Conservation (phyloP, 192 early-diverging fungal species). For the Blastocladiella britannica region DNA sequence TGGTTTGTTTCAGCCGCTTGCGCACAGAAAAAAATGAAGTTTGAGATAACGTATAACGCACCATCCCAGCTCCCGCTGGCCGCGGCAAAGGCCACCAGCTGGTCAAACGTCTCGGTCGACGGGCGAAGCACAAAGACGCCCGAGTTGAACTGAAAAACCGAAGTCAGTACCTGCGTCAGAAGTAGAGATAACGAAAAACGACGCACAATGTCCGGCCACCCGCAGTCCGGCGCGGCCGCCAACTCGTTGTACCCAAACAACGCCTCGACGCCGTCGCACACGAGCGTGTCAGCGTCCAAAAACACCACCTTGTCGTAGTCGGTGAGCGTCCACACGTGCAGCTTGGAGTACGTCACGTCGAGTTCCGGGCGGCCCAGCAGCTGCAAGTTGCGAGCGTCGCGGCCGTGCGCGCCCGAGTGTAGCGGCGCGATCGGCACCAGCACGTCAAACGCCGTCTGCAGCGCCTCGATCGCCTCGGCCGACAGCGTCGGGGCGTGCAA, state of each 20-base stretch:
- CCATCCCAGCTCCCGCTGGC: slow-evolving; percentile 65
- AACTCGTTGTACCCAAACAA: slow-evolving; percentile 50
- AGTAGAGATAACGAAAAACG: too few species aligned
- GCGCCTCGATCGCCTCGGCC: slow-evolving; percentile 19
- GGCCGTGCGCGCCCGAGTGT: too few species aligned
- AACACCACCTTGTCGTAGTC: slow-evolving; percentile 49
- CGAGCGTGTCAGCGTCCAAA: slow-evolving; percentile 79
- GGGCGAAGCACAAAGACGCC: slow-evolving; percentile 56
- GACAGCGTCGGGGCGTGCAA: slow-evolving; percentile 42
- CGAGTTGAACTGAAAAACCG: neutral
- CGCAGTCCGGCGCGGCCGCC: slow-evolving; percentile 75
- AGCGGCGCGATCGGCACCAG: slow-evolving; percentile 49
- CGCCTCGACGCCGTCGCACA: slow-evolving; percentile 58
- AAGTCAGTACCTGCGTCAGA: too few species aligned
- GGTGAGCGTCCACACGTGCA: slow-evolving; percentile 62
- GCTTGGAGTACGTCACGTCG: slow-evolving; percentile 72
- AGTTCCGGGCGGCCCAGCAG: slow-evolving; percentile 82
- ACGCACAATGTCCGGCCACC: slow-evolving; percentile 63
- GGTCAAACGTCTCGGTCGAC: slow-evolving; percentile 21
- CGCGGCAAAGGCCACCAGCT: slow-evolving; percentile 23
- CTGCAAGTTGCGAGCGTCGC: slow-evolving; percentile 30
- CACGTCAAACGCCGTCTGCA: slow-evolving; percentile 41
- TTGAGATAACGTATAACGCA: slow-evolving; percentile 11
- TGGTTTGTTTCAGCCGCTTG: slow-evolving; percentile 3
- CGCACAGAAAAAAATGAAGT: neutral